Evolutionary conservation across 1,284 basidiomycete species (phyloP), one percentile per base, ranked within the genome.

Genomic region (Marasmius tenuissimus): DNA sequence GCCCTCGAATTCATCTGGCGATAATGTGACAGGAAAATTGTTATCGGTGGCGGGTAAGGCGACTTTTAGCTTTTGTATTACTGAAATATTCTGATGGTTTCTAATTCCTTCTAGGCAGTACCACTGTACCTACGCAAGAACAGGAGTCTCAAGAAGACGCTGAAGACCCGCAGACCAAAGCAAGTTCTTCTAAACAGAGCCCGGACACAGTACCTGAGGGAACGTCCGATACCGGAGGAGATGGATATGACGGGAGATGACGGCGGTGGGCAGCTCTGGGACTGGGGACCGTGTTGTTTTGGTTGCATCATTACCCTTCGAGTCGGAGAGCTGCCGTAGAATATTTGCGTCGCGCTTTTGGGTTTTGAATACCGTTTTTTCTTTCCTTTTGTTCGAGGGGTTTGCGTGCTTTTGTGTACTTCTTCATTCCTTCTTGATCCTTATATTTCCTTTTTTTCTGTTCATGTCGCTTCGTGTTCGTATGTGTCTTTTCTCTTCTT

Each of bases 191-290:
- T 27, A 4, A 27, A 27, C 27, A 27, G 27, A 27, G 27, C 4
- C 52, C 35, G 33, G 34, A 20, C 12, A 38, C 34, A 14, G 12
- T 38, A 37, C 34, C 37, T 34, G 52, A 16, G 34, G 34, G 34
- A 38, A 5, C 7, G 27, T 37, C 16, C n/a, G 20, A 3, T 54
- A 35, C 18, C 1, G 52, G 8, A 16, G 34, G 34, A 18, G n/a
- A 54, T 54, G 52, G 52, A 35, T 11, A 54, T 54, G n/a, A 35
- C 20, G 34, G 16, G 14, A 54, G 52, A 54, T 54, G 52, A 54
- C 52, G 52, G 52, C 34, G 52, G 52, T 54, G 52, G 52, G 52
- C 52, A 54, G 52, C 52, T 54, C 52, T 54, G 52, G 52, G 52
- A 54, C 34, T 54, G 11, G 52, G 52, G 52, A 12, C 34, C 34